Percentiles rank a stretch among this genome's conserved stretches.
These are phyloP conservation scores for Penicillium herquei DNA, from an alignment of 495 filamentous ascomycete genomes.

Conservation along the genomic window DNA sequence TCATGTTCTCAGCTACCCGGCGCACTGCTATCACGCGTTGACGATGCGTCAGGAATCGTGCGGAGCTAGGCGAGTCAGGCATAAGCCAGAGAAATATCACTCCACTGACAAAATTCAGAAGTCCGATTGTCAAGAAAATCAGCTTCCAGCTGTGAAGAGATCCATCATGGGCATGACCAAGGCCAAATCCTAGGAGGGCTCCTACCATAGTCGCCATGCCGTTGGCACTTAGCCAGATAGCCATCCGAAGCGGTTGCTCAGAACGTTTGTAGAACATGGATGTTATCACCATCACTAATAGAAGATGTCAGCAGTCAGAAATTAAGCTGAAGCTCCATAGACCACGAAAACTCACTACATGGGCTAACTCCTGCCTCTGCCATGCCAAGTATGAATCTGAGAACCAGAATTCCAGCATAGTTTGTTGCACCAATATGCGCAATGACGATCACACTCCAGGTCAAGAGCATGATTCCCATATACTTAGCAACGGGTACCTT, in stretches of 20 bases:
- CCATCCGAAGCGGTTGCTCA: conserved; percentile 61
- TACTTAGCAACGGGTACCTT: conserved; percentile 57
- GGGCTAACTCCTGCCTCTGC: conserved; percentile 62
- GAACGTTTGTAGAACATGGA: conserved; percentile 69
- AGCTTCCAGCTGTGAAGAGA: conserved; percentile 52
- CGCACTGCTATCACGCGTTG: conserved; percentile 44
- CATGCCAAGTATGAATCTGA: conserved; percentile 63
- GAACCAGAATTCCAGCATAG: conserved; percentile 54
- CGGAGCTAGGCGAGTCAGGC: conserved; percentile 43
- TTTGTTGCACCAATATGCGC: conserved; percentile 56
- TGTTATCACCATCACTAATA: conserved; percentile 50
- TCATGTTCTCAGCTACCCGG: conserved; percentile 45
- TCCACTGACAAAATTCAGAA: conserved; percentile 47
- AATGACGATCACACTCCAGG: conserved; percentile 57
- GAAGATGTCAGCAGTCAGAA: not conserved
- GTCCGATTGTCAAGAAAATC: conserved; percentile 54
- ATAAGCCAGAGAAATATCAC: conserved; percentile 38
- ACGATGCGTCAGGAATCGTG: conserved; percentile 40
- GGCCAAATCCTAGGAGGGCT: conserved; percentile 53
- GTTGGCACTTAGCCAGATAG: conserved; percentile 65
- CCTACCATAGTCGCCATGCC: conserved; percentile 55
- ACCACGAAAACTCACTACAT: conserved; percentile 27
- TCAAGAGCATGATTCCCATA: conserved; percentile 56
- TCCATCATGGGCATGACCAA: conserved; percentile 45
- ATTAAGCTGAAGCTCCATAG: not conserved